Base-by-base conservation (phyloP, 176 grass and related monocot species). In the Eremochloa ophiuroides region DNA sequence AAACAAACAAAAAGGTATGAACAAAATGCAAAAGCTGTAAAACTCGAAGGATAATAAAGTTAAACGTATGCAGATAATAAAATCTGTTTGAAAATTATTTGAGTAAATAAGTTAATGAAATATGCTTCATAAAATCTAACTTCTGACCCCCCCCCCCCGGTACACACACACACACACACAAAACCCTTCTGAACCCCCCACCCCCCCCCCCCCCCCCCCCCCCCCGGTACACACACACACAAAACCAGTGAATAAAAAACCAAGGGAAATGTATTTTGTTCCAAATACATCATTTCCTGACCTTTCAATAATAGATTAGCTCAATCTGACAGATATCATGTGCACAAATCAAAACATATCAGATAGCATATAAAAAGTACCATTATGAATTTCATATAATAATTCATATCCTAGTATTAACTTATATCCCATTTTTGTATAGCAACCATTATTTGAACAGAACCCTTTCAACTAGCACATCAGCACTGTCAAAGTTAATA, bases 1-100 rank as follows among this genome's bases (percentile, higher is more conserved):
- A 59, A 15, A 69, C n/a, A 66, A 83, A 40, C 10, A 64, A 61
- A 85, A 70, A 5, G 63, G n/a, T 33, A 47, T 79, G 66, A 67
- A 75, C 20, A 66, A 20, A 30, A 30, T 77, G 75, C 41, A 85
- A 63, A 64, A 56, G 33, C 17, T n/a, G 6, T 16, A 51, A 48
- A 65, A 29, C 51, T 37, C 17, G 2, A 79, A 68, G 10, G 5
- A 1, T 71, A 71, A 63, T 51, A 34, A 78, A n/a, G 28, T 69
- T 51, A n/a, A 5, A 62, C 17, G 3, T 59, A 53, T 28, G 43
- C 33, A 73, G 3, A 66, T 69, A 27, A 71, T 62, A 20, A 62
- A 11, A n/a, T 76, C 43, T 27, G 65, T 25, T 69, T 63, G 7
- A 46, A 77, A 79, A 68, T 66, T 59, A 75, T 62, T 59, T 44